A percentile compares a stretch with the other conserved stretches of the same genome.
Conservation (phyloP, 2,329 filamentous ascomycete genomes). For the Aspergillus bombycis region DNA sequence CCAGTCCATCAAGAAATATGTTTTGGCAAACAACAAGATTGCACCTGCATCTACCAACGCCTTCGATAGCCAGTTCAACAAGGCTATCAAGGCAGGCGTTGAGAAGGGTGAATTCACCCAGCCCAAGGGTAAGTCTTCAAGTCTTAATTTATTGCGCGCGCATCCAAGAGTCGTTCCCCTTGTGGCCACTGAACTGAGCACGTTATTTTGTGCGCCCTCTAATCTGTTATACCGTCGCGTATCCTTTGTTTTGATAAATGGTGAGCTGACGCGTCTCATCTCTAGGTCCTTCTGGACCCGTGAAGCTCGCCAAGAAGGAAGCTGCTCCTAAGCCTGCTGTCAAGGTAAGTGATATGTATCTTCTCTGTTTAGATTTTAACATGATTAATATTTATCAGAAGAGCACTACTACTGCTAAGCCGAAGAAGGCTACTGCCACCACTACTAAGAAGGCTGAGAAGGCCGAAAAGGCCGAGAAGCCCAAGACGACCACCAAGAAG, state of each 20-base stretch:
- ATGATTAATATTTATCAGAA: constrained; percentile 9
- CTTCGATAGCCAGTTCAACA: constrained; percentile 81
- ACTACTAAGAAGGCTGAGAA: constrained; percentile 50
- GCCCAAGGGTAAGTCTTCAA: constrained; percentile 78
- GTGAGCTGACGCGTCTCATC: constrained; percentile 33
- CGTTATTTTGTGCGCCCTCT: background rate
- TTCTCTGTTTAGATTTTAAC: background rate
- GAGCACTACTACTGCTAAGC: constrained; percentile 26
- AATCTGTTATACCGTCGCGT: background rate
- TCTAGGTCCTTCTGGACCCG: constrained; percentile 78
- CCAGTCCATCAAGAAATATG: constrained; percentile 75
- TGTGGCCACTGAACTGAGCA: background rate
- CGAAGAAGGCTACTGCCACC: constrained; percentile 25
- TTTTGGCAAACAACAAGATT: constrained; percentile 71
- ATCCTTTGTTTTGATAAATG: constrained; percentile 10
- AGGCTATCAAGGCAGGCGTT: constrained; percentile 77
- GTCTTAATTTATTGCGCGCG: constrained; percentile 35
- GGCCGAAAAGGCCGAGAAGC: constrained; percentile 53
- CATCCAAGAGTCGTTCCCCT: background rate
- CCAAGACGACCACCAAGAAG: constrained; percentile 52
- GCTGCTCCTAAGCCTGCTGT: constrained; percentile 47
- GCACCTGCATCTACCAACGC: constrained; percentile 56
- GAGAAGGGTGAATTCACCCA: constrained; percentile 86
- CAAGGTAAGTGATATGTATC: constrained; percentile 29
- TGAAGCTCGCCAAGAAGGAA: constrained; percentile 88